Percentiles rank a stretch among this genome's conserved stretches.
Evolutionary conservation across 257 asterid genomes (phyloP).

Genomic region (Scutellaria barbata): DNA sequence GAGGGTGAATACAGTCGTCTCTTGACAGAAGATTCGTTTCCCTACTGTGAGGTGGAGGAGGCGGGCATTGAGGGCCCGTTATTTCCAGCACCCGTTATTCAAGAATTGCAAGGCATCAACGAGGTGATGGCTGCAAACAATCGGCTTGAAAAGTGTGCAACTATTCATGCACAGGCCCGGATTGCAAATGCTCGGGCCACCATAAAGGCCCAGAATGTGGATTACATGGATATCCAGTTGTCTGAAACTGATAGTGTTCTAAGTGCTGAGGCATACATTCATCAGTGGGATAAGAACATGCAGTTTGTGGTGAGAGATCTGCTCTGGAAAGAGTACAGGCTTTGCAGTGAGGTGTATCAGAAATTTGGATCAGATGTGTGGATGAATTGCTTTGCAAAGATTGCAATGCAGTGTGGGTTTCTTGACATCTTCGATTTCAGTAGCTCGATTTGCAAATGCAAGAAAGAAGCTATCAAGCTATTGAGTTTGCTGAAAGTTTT

Average conservation of each 20-base stretch:
- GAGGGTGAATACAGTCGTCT: conserved; percentile 57
- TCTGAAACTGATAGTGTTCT: conserved; percentile 64
- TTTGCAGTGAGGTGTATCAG: conserved; percentile 59
- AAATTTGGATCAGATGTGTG: conserved; percentile 48
- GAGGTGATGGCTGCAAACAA: conserved; percentile 52
- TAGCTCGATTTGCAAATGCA: conserved; percentile 51
- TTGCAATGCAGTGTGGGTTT: conserved; percentile 68
- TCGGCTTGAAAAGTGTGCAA: conserved; percentile 55
- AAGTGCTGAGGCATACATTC: conserved; percentile 52
- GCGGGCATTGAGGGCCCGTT: conserved; percentile 23
- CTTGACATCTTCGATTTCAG: conserved; percentile 61
- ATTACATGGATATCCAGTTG: conserved; percentile 59
- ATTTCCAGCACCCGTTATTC: conserved; percentile 37
- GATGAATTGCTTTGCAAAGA: conserved; percentile 64
- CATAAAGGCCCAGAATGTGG: conserved; percentile 44
- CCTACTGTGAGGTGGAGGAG: no score
- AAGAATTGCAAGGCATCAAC: conserved; percentile 56
- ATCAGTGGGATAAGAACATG: conserved; percentile 73
- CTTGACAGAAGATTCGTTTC: conserved; percentile 39
- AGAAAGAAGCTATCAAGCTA: conserved; percentile 86
- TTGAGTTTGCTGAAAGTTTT: conserved; percentile 70
- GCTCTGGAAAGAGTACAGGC: conserved; percentile 63
- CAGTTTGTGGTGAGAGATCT: conserved; percentile 61
- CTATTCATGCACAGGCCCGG: conserved; percentile 57
- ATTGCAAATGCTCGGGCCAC: conserved; percentile 51